phyloP scores from a whole-genome alignment of 2,329 filamentous ascomycete species.

The Aspergillus quadrilineatus region DNA sequence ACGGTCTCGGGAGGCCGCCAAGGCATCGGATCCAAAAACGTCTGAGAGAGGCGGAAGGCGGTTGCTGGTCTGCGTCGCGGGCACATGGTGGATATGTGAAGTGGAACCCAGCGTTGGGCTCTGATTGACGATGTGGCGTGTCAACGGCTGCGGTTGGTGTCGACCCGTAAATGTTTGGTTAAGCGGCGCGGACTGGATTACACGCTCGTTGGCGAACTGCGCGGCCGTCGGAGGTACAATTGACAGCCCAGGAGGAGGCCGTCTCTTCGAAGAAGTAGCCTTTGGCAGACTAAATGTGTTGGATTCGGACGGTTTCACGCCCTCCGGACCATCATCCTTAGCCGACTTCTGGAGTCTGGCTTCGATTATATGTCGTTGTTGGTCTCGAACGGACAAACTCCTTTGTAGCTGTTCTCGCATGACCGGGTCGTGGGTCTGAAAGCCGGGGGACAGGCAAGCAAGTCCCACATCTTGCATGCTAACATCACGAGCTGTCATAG shows the following conservation, averaged over 20 bases:
- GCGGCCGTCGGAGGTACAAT: slow-evolving; percentile 94
- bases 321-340: slow-evolving; percentile 69
- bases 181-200: slow-evolving; percentile 93
- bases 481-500: slow-evolving; percentile 74
- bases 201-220: slow-evolving; percentile 87
- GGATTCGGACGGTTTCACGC: slow-evolving; percentile 55
- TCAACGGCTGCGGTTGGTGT: slow-evolving; percentile 72
- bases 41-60: slow-evolving; percentile 90
- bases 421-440: slow-evolving; percentile 91
- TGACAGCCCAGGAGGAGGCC: slow-evolving; percentile 78
- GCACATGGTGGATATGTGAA: slow-evolving; percentile 87
- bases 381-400: slow-evolving; percentile 88
- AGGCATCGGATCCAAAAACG: slow-evolving; percentile 78
- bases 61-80: slow-evolving; percentile 85
- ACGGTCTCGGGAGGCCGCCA: slow-evolving; percentile 49
- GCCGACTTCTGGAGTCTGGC: slow-evolving; percentile 83
- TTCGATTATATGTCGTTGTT: slow-evolving; percentile 94
- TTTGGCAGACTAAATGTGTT: slow-evolving; percentile 36
- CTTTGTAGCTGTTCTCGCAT: slow-evolving; percentile 95
- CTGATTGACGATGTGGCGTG: slow-evolving; percentile 76
- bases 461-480: slow-evolving; percentile 90
- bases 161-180: slow-evolving; percentile 94
- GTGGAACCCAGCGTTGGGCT: slow-evolving; percentile 78
- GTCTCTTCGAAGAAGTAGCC: slow-evolving; percentile 51
- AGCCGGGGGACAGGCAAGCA: slow-evolving; percentile 91